phyloP scores from a whole-genome alignment of 306 rosid genomes.

The Fagus sylvatica region DNA sequence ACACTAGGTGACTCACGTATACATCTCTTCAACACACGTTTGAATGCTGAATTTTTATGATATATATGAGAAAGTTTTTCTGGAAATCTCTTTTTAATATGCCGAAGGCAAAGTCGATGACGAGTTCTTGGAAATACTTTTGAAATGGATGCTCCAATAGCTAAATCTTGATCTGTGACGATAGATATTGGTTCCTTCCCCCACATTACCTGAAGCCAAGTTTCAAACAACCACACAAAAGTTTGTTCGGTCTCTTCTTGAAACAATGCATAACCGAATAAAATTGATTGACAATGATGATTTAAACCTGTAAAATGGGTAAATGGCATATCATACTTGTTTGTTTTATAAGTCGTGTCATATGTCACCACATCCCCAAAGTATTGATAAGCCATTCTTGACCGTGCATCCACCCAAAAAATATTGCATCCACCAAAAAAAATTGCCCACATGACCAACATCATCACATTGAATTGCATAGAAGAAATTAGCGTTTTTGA shows the following conservation, averaged over 20 bases:
- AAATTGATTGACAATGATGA: not conserved
- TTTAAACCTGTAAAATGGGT: not conserved
- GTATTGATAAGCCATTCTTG: not conserved
- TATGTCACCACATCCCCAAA: conserved; percentile 5
- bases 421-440: not conserved
- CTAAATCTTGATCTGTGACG: not conserved
- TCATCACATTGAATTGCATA: too few species aligned
- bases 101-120: not conserved
- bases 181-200: not conserved
- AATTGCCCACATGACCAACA: not conserved
- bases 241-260: not conserved
- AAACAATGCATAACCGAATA: conserved; percentile 4
- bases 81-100: not conserved
- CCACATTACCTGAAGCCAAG: not conserved
- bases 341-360: conserved; percentile 3
- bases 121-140: not conserved
- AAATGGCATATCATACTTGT: conserved; percentile 5
- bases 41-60: not conserved
- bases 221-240: not conserved
- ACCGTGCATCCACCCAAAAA: not conserved
- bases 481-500: too few species aligned
- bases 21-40: not conserved
- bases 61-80: not conserved
- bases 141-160: not conserved
- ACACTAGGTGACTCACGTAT: not conserved